Evolutionary conservation across 352 stramenopile genomes (phyloP).

Genomic region (Globisporangium splendens): DNA sequence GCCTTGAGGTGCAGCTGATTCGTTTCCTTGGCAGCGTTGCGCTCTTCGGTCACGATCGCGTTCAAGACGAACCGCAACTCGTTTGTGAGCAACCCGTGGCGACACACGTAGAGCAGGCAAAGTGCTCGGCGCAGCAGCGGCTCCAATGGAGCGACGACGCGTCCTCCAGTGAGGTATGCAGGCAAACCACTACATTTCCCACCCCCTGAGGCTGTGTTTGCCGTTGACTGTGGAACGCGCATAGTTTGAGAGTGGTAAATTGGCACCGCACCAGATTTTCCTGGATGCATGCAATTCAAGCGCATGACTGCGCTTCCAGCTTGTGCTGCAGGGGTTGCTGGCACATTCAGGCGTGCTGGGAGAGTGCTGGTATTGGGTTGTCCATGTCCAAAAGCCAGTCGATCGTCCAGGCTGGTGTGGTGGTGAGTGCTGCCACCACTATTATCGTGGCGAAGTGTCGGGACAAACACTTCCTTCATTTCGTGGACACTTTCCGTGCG

Average conservation of each 20-base stretch:
- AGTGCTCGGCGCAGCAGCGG: conserved; percentile 76
- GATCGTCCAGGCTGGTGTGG: background rate
- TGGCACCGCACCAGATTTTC: background rate
- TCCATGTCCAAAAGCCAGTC: background rate
- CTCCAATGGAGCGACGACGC: conserved; percentile 48
- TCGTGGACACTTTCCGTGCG: conserved; percentile 47
- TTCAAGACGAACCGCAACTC: conserved; percentile 84
- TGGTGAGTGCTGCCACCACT: background rate
- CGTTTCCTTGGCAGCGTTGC: conserved; percentile 10
- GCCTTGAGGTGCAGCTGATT: conserved; percentile 23
- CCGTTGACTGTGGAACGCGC: background rate
- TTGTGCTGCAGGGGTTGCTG: background rate
- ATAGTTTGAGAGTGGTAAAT: conserved; percentile 3
- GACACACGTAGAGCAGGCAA: conserved; percentile 84
- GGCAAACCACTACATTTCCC: conserved; percentile 21
- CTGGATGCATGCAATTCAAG: background rate
- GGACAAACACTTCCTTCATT: conserved; percentile 52
- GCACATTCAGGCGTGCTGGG: background rate
- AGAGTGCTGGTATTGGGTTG: background rate
- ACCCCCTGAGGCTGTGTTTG: background rate
- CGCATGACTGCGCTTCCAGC: background rate
- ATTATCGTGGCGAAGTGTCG: conserved; percentile 14
- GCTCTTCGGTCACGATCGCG: conserved; percentile 46
- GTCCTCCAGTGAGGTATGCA: conserved; percentile 61
- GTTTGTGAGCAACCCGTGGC: conserved; percentile 85